phyloP scores from a whole-genome alignment of 129 eudicot species.

The Mikania micrantha region DNA sequence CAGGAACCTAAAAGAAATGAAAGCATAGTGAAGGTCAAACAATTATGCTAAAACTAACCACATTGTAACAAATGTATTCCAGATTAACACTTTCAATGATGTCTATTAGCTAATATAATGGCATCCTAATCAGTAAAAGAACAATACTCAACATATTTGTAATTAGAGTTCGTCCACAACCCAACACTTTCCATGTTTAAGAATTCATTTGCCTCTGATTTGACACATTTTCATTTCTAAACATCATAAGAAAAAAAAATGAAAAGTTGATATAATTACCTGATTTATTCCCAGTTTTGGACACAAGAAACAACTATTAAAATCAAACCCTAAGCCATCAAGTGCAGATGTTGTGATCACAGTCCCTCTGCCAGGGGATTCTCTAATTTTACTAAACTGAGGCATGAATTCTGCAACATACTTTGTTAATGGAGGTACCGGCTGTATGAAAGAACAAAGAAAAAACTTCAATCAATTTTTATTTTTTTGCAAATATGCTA shows the following conservation, averaged over 20 bases:
- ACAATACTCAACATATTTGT: no score
- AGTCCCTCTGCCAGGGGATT: slow-evolving; percentile 59
- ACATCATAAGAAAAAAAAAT: not conserved
- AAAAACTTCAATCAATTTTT: not conserved
- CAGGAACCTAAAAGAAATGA: slow-evolving; percentile 61
- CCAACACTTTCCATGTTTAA: no score
- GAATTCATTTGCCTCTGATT: no score
- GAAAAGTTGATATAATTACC: slow-evolving; percentile 24
- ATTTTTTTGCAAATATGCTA: slow-evolving; percentile 3
- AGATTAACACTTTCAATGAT: not conserved
- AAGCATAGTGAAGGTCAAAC: slow-evolving; percentile 4
- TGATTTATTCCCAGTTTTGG: slow-evolving; percentile 71
- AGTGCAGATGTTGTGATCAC: slow-evolving; percentile 63
- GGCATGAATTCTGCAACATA: slow-evolving; percentile 55
- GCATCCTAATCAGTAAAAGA: not conserved
- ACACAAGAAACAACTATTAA: slow-evolving; percentile 68
- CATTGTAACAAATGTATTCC: not conserved
- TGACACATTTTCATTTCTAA: no score
- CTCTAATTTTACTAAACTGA: slow-evolving; percentile 44
- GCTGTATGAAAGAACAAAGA: slow-evolving; percentile 35
- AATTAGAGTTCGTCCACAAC: no score
- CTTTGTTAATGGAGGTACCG: slow-evolving; percentile 58
- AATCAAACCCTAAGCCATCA: slow-evolving; percentile 70
- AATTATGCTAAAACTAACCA: not conserved
- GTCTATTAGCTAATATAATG: not conserved